Evolutionary conservation across 495 filamentous ascomycete genomes (phyloP).

Genomic region (Aspergillus bridgeri): DNA sequence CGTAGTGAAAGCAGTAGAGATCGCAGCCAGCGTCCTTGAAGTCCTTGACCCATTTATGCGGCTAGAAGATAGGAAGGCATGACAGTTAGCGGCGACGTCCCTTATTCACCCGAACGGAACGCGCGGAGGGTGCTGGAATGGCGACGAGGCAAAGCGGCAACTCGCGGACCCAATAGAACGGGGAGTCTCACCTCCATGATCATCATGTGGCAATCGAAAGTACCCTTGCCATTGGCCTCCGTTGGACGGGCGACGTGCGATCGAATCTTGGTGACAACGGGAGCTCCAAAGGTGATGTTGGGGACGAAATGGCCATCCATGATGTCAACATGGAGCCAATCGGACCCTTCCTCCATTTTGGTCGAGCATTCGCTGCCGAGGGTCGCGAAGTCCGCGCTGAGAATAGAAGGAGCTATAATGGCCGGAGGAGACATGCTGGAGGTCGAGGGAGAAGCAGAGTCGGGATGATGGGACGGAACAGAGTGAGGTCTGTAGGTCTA

Average conservation of each 20-base stretch:
- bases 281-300: constrained; percentile 94
- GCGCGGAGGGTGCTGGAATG: not conserved
- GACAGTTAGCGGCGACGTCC: not conserved
- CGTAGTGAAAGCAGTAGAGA: constrained; percentile 99
- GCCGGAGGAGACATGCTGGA: constrained; percentile 75
- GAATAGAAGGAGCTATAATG: constrained; percentile 95
- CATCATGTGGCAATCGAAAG: constrained; percentile 99
- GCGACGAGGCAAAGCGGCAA: not conserved
- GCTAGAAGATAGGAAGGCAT: constrained; percentile 48
- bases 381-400: constrained; percentile 89
- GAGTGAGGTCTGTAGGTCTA: not conserved
- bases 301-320: constrained; percentile 99
- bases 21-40: constrained; percentile 94
- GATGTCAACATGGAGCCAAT: constrained; percentile 78
- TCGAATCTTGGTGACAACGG: constrained; percentile 91
- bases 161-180: not conserved
- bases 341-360: constrained; percentile 77
- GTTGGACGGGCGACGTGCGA: constrained; percentile 67
- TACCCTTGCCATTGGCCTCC: constrained; percentile 65
- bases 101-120: constrained; percentile 3
- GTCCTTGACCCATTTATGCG: constrained; percentile 94
- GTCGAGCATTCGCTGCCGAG: constrained; percentile 79
- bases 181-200: constrained; percentile 72
- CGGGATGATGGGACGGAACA: not conserved
- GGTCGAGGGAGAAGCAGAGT: no score